phyloP scores from a whole-genome alignment of 345 rosid species.

The Cochlearia excelsa region DNA sequence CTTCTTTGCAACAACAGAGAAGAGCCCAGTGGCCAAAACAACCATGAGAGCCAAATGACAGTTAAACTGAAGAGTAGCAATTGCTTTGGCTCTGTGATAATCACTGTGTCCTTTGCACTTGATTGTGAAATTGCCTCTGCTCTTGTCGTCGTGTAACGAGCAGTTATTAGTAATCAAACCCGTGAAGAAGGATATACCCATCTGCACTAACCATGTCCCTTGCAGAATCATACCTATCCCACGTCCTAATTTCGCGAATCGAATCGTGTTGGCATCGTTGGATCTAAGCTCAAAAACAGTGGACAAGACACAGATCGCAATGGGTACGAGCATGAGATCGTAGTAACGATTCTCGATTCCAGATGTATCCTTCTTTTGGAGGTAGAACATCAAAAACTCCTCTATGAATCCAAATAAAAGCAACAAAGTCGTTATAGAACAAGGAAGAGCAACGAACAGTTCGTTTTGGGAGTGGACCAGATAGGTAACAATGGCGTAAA shows the following conservation, averaged over 20 bases:
- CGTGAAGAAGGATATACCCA: conserved; percentile 78
- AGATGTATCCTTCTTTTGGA: conserved; percentile 65
- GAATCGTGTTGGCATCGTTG: conserved; percentile 22
- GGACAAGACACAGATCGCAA: conserved; percentile 55
- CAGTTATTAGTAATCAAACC: conserved; percentile 65
- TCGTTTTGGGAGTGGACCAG: conserved; percentile 31
- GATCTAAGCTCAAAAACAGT: conserved; percentile 51
- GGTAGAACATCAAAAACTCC: conserved; percentile 72
- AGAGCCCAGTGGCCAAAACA: conserved; percentile 43
- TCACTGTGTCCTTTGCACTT: conserved; percentile 74
- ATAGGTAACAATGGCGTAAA: conserved; percentile 57
- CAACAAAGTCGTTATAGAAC: conserved; percentile 47
- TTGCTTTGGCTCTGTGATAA: conserved; percentile 78
- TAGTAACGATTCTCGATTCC: conserved; percentile 72
- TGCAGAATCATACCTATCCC: conserved; percentile 74
- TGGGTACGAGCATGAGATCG: conserved; percentile 85
- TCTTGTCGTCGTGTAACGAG: conserved; percentile 42
- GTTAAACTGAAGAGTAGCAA: conserved; percentile 89
- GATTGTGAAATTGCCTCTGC: conserved; percentile 55
- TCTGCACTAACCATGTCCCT: conserved; percentile 86
- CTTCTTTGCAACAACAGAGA: conserved; percentile 46
- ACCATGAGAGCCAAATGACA: conserved; percentile 81
- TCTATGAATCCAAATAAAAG: conserved; percentile 75
- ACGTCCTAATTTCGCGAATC: conserved; percentile 48
- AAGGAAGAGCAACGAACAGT: conserved; percentile 41